Percentiles rank a stretch among this genome's conserved stretches.
These are phyloP conservation scores for Botrytis squamosa DNA, from an alignment of 2,329 filamentous ascomycete species.

Conservation along the genomic window DNA sequence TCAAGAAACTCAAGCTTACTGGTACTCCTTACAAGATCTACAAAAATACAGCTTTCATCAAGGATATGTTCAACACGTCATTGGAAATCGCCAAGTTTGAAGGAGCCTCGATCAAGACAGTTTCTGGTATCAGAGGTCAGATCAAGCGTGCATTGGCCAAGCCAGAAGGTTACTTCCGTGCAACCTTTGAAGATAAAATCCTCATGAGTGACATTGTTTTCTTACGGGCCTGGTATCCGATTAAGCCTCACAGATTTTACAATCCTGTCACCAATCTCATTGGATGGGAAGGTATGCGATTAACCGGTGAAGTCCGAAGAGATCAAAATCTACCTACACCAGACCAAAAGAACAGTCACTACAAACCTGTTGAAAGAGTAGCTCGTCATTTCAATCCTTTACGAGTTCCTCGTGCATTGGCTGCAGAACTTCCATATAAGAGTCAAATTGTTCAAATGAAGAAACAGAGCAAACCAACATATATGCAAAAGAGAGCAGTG, in stretches of 20 bases:
- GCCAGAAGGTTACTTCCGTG: conserved; percentile 92
- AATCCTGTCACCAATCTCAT: conserved; percentile 93
- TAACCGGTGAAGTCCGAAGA: conserved; percentile 87
- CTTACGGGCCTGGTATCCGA: conserved; percentile 92
- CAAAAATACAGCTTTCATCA: conserved; percentile 98
- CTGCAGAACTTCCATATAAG: conserved; percentile 85
- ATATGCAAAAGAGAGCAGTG: conserved; percentile 95
- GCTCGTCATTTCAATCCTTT: conserved; percentile 74
- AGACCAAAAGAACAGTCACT: conserved; percentile 78
- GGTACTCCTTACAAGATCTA: conserved; percentile 96
- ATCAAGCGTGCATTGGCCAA: conserved; percentile 95
- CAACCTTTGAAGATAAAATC: conserved; percentile 98
- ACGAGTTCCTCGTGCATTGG: conserved; percentile 72
- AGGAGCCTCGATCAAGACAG: conserved; percentile 91
- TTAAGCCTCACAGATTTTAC: conserved; percentile 94
- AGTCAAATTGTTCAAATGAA: conserved; percentile 83
- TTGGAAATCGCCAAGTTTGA: conserved; percentile 98
- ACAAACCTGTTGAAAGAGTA: conserved; percentile 66
- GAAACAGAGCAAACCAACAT: conserved; percentile 77
- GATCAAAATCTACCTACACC: conserved; percentile 75
- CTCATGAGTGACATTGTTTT: conserved; percentile 96
- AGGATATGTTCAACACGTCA: conserved; percentile 93
- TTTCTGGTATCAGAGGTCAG: conserved; percentile 91
- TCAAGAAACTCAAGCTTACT: conserved; percentile 98
- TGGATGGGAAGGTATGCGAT: conserved; percentile 87